Evolutionary conservation across 1,139 yeast species (phyloP), one percentile per base, ranked within the genome.

Genomic region (Taphrina confusa): DNA sequence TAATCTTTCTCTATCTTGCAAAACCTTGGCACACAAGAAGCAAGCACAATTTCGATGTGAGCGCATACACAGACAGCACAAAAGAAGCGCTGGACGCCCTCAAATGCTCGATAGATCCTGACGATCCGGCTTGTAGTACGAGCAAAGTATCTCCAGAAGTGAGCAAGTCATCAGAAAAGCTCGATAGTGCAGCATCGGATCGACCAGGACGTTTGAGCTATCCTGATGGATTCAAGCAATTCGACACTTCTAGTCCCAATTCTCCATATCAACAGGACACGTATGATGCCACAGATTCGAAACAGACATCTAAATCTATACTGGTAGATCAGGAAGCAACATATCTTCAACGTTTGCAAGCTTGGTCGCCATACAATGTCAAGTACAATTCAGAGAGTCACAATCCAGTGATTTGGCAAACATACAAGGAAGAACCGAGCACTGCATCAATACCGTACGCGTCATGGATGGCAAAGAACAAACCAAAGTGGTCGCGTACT

Each of bases 361-460:
- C 52, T 6, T 47, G 52, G 52, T 18, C 23, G 30, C 52, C 52
- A 5, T 47, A 47, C 23, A 31, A 22, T 12, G 16, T 12, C 9
- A 31, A 28, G 28, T 47, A 47, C 52, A 47, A 47, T 20, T 4
- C 18, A 11, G 52, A 33, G 6, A 47, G 34, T 23, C 52, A 47
- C 27, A 54, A 54, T 28, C 47, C 42, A n/a, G 58, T 54, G 36
- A 54, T 54, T 27, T 44, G 31, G 27, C 58, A 54, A 45, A 54
- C 51, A 14, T 54, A 25, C 34, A 34, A 39, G 31, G 45, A 31
- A n/a, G 58, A 54, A 11, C 58, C 58, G 2, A 39, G 40, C 25
- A n/a, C 36, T 12, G 12, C 12, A 1, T 54, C 58, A 28, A 36
- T 34, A 11, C 58, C 58, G 6, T 54, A 42, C 14, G 45, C 44